These are phyloP conservation scores for Talaromyces rugulosus DNA, from an alignment of 2,329 filamentous ascomycete species.

Conservation along the genomic window DNA sequence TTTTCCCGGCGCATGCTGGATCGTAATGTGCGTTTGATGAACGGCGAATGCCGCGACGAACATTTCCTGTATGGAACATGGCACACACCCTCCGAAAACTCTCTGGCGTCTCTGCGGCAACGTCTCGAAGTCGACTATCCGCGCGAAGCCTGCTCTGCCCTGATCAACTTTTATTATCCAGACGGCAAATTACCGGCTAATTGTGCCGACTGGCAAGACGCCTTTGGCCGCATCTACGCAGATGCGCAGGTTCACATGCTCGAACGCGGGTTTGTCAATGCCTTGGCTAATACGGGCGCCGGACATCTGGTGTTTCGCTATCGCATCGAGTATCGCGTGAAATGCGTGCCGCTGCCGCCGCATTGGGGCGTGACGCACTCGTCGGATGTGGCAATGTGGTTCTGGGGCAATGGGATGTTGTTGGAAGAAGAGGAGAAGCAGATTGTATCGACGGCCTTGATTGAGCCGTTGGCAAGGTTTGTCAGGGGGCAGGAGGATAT, in stretches of 20 bases:
- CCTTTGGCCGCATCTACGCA: conserved; percentile 53
- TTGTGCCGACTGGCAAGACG: conserved; percentile 46
- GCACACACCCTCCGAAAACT: conserved; percentile 42
- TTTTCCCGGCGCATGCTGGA: conserved; percentile 44
- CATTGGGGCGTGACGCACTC: conserved; percentile 54
- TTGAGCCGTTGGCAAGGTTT: conserved; percentile 27
- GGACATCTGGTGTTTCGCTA: conserved; percentile 49
- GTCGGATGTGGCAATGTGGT: conserved; percentile 53
- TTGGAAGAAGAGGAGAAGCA: conserved; percentile 43
- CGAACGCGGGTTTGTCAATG: conserved; percentile 48
- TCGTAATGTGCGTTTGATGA: conserved; percentile 47
- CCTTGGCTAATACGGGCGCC: conserved; percentile 40
- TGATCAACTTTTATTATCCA: conserved; percentile 46
- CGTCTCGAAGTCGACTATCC: conserved; percentile 54
- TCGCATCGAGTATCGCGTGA: conserved; percentile 51
- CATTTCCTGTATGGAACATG: conserved; percentile 50
- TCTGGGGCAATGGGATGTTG: conserved; percentile 48
- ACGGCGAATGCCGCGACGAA: conserved; percentile 54
- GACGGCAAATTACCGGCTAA: conserved; percentile 32
- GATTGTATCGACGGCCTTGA: conserved; percentile 28
- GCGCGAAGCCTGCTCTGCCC: conserved; percentile 35
- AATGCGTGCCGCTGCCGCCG: conserved; percentile 41
- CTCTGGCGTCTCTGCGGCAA: conserved; percentile 37
- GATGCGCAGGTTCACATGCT: conserved; percentile 54
- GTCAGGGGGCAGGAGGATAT: conserved; percentile 17